phyloP scores from a whole-genome alignment of 2,329 filamentous ascomycete genomes.

The Phoma sp. region DNA sequence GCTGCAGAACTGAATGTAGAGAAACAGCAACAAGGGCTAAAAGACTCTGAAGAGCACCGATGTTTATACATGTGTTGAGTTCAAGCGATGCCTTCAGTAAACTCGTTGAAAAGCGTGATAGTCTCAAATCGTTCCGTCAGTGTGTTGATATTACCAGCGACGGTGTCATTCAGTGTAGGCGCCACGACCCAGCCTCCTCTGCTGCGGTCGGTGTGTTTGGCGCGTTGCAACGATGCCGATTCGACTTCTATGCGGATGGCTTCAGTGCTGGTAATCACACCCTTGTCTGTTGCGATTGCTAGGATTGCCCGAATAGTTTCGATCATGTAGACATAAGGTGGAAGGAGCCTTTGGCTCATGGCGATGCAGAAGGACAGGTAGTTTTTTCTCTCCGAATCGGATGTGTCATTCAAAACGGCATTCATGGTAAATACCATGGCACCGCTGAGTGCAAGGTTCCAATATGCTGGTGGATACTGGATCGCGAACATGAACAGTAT shows the following conservation, averaged over 20 bases:
- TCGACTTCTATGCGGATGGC: slow-evolving; percentile 6
- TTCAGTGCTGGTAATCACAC: slow-evolving; percentile 16
- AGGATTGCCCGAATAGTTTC: slow-evolving; percentile 18
- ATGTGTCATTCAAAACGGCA: slow-evolving; percentile 14
- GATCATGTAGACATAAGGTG: slow-evolving; percentile 14
- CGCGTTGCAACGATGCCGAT: slow-evolving; percentile 3
- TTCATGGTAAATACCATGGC: slow-evolving; percentile 20
- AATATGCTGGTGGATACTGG: slow-evolving; percentile 12
- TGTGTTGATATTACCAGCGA: slow-evolving; percentile 9
- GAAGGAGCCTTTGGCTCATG: slow-evolving; percentile 9
- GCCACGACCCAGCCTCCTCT: slow-evolving; percentile 18
- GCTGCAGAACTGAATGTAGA: background rate
- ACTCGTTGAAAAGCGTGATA: slow-evolving; percentile 22
- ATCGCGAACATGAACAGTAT: slow-evolving; percentile 16
- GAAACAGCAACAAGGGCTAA: background rate
- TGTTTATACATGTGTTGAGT: background rate
- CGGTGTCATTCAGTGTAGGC: slow-evolving; percentile 6
- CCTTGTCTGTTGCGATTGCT: slow-evolving; percentile 18
- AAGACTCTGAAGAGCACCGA: background rate
- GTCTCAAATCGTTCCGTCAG: slow-evolving; percentile 16
- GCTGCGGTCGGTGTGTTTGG: background rate
- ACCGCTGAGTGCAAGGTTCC: slow-evolving; percentile 11
- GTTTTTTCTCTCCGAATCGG: slow-evolving; percentile 10
- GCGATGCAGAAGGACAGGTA: slow-evolving; percentile 17
- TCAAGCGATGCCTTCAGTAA: slow-evolving; percentile 21